Percentiles rank a stretch among this genome's conserved stretches.
phyloP scores from a whole-genome alignment of 148 eudicot genomes.

The Nyssa sinensis region DNA sequence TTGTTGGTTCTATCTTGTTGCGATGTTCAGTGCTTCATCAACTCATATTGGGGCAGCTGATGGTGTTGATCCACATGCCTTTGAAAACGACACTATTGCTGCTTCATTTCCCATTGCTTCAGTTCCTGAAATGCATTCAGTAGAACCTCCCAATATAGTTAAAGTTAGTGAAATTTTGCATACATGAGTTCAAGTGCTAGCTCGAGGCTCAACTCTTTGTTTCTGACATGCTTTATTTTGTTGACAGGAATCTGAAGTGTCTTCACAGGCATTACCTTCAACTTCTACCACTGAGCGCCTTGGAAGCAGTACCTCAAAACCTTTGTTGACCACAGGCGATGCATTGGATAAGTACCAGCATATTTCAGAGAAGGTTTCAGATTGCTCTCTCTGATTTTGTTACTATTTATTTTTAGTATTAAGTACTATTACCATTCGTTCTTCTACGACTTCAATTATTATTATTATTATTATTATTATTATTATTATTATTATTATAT shows the following conservation, averaged over 20 bases:
- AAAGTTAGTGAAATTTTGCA: constrained; percentile 39
- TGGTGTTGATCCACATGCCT: constrained; percentile 36
- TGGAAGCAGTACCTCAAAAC: constrained; percentile 51
- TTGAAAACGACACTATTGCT: constrained; percentile 49
- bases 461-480: too few species aligned
- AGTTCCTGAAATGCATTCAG: constrained; percentile 50
- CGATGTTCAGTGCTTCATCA: constrained; percentile 49
- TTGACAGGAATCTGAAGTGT: constrained; percentile 56
- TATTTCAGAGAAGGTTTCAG: constrained; percentile 70
- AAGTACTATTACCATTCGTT: too few species aligned
- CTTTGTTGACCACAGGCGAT: constrained; percentile 75
- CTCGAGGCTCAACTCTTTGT: constrained; percentile 2
- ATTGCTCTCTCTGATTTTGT: not conserved
- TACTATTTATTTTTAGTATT: too few species aligned
- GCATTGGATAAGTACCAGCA: constrained; percentile 86
- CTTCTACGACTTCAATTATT: too few species aligned
- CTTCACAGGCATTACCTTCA: constrained; percentile 45
- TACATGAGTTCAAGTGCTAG: not conserved
- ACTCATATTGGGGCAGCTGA: constrained; percentile 47
- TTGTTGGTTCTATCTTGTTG: constrained; percentile 2
- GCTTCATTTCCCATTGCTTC: constrained; percentile 47
- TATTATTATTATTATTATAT: too few species aligned
- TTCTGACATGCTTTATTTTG: constrained; percentile 22
- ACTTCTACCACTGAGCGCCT: constrained; percentile 48
- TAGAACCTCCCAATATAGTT: constrained; percentile 42